These are phyloP conservation scores for Saccharomycopsis schoenii DNA, from an alignment of 805 yeast species.

Conservation along the genomic window DNA sequence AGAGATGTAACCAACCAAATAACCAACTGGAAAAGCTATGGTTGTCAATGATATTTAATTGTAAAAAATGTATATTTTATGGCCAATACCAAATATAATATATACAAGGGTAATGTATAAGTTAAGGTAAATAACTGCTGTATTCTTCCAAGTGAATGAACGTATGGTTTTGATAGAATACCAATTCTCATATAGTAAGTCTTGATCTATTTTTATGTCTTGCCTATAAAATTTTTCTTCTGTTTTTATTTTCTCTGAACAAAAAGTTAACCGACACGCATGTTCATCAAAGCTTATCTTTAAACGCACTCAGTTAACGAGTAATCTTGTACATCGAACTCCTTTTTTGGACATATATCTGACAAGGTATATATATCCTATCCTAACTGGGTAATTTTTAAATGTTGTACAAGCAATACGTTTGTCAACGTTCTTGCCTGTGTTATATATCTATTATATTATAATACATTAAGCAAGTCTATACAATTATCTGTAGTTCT, in stretches of 20 bases:
- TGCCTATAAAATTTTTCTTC: background rate
- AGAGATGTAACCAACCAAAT: background rate
- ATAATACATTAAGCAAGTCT: background rate
- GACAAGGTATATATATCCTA: background rate
- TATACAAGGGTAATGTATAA: background rate
- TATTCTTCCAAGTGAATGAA: too few relatives aligned
- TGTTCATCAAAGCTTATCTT: background rate
- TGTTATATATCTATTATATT: background rate
- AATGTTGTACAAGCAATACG: background rate
- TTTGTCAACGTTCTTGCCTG: too few relatives aligned
- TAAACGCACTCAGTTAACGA: background rate
- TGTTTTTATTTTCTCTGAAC: background rate
- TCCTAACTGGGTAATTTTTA: background rate
- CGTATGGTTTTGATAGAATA: background rate
- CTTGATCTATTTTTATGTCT: background rate
- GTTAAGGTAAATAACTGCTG: too few relatives aligned
- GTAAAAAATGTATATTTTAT: background rate
- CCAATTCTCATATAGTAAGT: background rate
- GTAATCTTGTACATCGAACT: background rate
- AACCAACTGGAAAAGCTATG: background rate
- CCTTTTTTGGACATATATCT: background rate
- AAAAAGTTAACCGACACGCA: constrained; percentile 1
- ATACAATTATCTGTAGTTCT: background rate
- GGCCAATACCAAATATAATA: background rate
- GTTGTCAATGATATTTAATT: background rate